Percentiles rank a stretch among this genome's conserved stretches.
Evolutionary conservation across 1,284 basidiomycete species (phyloP).

Genomic region (Vanrija sp.): DNA sequence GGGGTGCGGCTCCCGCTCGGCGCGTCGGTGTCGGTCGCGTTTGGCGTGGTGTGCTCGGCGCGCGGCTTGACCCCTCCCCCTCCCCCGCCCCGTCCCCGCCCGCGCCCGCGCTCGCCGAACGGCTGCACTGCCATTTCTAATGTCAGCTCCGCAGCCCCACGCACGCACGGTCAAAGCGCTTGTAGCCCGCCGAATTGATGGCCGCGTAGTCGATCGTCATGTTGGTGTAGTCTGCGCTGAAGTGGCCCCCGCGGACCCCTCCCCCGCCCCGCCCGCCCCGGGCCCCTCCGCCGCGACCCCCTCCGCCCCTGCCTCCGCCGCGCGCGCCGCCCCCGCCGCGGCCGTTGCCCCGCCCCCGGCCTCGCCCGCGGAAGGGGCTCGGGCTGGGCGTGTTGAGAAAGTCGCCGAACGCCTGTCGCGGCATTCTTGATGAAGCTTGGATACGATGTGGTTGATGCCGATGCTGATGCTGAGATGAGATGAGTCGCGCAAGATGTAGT

Average conservation of each 20-base stretch:
- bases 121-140: conserved; percentile 19
- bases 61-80: neutral
- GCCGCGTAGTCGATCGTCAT: conserved; percentile 40
- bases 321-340: conserved; percentile 19
- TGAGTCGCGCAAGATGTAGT: no score
- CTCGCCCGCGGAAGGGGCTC: conserved; percentile 28
- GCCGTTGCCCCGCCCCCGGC: conserved; percentile 19
- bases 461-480: no score
- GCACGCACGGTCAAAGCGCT: conserved; percentile 37
- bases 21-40: neutral
- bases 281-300: conserved; percentile 9
- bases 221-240: conserved; percentile 39
- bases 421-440: conserved; percentile 7
- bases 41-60: neutral
- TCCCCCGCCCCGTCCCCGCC: conserved; percentile 10
- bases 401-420: conserved; percentile 31
- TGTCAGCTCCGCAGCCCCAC: neutral
- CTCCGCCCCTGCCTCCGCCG: conserved; percentile 16
- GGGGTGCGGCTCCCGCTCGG: neutral
- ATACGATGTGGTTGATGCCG: no score
- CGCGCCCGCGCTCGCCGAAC: conserved; percentile 21
- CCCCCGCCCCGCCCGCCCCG: conserved; percentile 8
- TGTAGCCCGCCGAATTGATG: conserved; percentile 38
- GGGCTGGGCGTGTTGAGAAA: conserved; percentile 34
- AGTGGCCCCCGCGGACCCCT: conserved; percentile 14